Conservation (phyloP, 805 yeast genomes). For the Ogataea ganodermae region DNA sequence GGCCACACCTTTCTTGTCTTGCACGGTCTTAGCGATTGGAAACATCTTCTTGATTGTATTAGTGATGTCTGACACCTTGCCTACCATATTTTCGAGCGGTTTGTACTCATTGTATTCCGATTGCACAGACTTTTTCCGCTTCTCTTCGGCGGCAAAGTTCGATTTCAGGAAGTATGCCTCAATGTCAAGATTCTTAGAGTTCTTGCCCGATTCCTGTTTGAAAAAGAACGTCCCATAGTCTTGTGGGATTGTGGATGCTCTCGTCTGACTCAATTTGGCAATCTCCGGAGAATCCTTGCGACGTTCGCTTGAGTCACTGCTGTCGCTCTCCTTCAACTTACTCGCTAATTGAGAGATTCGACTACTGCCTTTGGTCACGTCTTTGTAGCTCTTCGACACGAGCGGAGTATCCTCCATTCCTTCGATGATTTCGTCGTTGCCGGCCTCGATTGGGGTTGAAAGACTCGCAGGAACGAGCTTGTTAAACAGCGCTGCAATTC, state of each 20-base stretch:
- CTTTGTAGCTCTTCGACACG: conserved; percentile 8
- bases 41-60: conserved; percentile 17
- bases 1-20: conserved; percentile 4
- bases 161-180: conserved; percentile 23
- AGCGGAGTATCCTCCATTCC: conserved; percentile 21
- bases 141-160: conserved; percentile 5
- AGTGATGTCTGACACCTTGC: conserved; percentile 15
- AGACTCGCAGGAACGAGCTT: conserved; percentile 24
- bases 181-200: conserved; percentile 14
- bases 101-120: conserved; percentile 1
- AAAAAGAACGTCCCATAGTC: conserved; percentile 34
- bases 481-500: conserved; percentile 17
- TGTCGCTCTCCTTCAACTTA: conserved; percentile 10
- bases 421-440: conserved; percentile 1
- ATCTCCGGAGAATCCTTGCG: neutral
- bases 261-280: neutral
- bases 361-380: neutral
- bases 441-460: conserved; percentile 24
- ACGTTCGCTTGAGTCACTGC: neutral
- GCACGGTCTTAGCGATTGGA: conserved; percentile 7
- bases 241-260: conserved; percentile 1
- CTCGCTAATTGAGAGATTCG: conserved; percentile 22
- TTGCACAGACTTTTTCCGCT: neutral
- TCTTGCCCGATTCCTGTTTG: neutral
- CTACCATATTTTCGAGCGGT: conserved; percentile 3